Evolutionary conservation across 1,139 yeast genomes (phyloP).

Genomic region (Insectozyma bohioensis): DNA sequence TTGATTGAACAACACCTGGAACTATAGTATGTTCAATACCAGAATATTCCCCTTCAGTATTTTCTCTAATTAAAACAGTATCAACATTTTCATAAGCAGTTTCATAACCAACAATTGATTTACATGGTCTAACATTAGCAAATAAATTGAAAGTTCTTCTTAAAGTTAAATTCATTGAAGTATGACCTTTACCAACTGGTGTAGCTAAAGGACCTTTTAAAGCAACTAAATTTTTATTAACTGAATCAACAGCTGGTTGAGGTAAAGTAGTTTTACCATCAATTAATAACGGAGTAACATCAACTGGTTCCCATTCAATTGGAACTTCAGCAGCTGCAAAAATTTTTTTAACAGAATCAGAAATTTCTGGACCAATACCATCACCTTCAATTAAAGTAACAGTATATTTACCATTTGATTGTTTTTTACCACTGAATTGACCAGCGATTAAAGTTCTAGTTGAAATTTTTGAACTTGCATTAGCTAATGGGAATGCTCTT

Average conservation of each 20-base stretch:
- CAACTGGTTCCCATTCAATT: conserved; percentile 95
- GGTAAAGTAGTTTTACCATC: conserved; percentile 96
- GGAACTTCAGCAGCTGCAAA: conserved; percentile 94
- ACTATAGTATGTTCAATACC: conserved; percentile 98
- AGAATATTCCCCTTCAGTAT: conserved; percentile 99
- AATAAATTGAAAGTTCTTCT: conserved; percentile 95
- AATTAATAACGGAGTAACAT: conserved; percentile 88
- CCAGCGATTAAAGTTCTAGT: conserved; percentile 50
- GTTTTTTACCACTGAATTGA: conserved; percentile 48
- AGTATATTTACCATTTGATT: conserved; percentile 70
- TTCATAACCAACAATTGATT: conserved; percentile 87
- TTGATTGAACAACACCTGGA: conserved; percentile 98
- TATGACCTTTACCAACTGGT: conserved; percentile 98
- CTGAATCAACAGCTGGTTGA: conserved; percentile 85
- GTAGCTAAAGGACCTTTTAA: conserved; percentile 98
- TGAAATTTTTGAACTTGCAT: conserved; percentile 33
- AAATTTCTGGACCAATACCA: conserved; percentile 96
- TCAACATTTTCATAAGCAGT: conserved; percentile 94
- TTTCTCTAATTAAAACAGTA: conserved; percentile 95
- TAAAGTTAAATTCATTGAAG: conserved; percentile 92
- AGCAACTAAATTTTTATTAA: conserved; percentile 90
- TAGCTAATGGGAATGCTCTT: conserved; percentile 19
- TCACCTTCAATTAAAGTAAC: conserved; percentile 98
- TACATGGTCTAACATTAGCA: conserved; percentile 98
- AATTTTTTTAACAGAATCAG: conserved; percentile 87